These are phyloP conservation scores for Penicillium fimorum DNA, from an alignment of 495 filamentous ascomycete species.

Conservation along the genomic window DNA sequence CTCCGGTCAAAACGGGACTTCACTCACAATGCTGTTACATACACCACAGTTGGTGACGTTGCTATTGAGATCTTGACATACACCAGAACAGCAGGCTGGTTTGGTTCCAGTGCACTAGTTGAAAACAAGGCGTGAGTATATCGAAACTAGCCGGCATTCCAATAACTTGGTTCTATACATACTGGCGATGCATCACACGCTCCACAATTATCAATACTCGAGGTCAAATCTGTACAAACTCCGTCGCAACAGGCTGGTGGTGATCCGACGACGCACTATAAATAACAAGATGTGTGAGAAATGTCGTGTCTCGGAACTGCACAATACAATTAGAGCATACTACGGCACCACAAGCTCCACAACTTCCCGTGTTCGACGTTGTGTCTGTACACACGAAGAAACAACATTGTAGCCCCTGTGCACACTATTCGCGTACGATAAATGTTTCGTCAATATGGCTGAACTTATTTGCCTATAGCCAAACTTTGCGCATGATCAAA, in stretches of 20 bases:
- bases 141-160: too few relatives aligned
- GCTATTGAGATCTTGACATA: slow-evolving; percentile 15
- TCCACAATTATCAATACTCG: slow-evolving; percentile 14
- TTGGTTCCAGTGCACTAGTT: slow-evolving; percentile 15
- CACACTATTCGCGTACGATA: slow-evolving; percentile 10
- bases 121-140: neutral
- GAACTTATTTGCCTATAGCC: too few relatives aligned
- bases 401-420: slow-evolving; percentile 17
- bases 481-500: too few relatives aligned
- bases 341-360: slow-evolving; percentile 17
- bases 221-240: slow-evolving; percentile 14
- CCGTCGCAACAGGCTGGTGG: slow-evolving; percentile 23
- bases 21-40: slow-evolving; percentile 13
- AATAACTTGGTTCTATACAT: neutral
- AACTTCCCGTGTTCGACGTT: slow-evolving; percentile 10
- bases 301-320: too few relatives aligned
- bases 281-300: neutral
- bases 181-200: slow-evolving; percentile 14
- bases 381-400: slow-evolving; percentile 21
- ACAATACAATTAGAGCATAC: slow-evolving; percentile 6
- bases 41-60: slow-evolving; percentile 12
- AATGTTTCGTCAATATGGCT: neutral
- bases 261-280: slow-evolving; percentile 16
- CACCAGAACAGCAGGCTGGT: slow-evolving; percentile 19
- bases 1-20: neutral